Evolutionary conservation across 257 asterid species (phyloP).

Genomic region (Linderniella brevidens): DNA sequence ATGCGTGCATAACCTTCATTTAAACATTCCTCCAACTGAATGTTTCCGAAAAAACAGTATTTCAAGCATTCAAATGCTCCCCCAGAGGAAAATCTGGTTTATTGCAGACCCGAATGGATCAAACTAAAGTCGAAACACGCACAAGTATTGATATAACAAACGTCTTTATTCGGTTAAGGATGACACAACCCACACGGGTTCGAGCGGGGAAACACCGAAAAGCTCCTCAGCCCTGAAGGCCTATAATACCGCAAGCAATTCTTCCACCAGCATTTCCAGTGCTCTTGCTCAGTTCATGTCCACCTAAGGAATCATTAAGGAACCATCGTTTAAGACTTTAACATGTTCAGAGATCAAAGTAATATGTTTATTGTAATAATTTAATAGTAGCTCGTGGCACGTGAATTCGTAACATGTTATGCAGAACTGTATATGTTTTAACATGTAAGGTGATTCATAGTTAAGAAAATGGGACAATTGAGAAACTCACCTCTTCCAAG

Average conservation of each 20-base stretch:
- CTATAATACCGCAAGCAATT: conserved; percentile 90
- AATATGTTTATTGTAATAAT: background rate
- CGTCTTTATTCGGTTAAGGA: too few relatives aligned
- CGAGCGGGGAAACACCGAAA: too few relatives aligned
- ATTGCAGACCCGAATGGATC: too few relatives aligned
- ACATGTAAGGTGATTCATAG: background rate
- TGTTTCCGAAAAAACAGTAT: too few relatives aligned
- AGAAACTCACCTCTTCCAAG: conserved; percentile 67
- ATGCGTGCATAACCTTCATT: too few relatives aligned
- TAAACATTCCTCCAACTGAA: too few relatives aligned
- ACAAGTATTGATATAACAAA: too few relatives aligned
- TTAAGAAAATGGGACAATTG: conserved; percentile 1
- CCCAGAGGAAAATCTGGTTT: too few relatives aligned
- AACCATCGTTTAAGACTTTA: background rate
- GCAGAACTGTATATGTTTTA: background rate
- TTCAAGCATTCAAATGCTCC: too few relatives aligned
- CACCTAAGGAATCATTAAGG: conserved; percentile 40
- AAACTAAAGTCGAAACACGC: too few relatives aligned
- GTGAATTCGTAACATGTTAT: background rate
- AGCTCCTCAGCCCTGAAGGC: conserved; percentile 69
- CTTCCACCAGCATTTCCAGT: conserved; percentile 99
- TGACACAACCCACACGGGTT: too few relatives aligned
- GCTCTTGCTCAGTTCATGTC: conserved; percentile 84
- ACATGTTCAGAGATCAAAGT: background rate
- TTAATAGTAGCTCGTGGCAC: background rate